Evolutionary conservation across 257 asterid species (phyloP).

Genomic region (Nyctanthes arbortristis): DNA sequence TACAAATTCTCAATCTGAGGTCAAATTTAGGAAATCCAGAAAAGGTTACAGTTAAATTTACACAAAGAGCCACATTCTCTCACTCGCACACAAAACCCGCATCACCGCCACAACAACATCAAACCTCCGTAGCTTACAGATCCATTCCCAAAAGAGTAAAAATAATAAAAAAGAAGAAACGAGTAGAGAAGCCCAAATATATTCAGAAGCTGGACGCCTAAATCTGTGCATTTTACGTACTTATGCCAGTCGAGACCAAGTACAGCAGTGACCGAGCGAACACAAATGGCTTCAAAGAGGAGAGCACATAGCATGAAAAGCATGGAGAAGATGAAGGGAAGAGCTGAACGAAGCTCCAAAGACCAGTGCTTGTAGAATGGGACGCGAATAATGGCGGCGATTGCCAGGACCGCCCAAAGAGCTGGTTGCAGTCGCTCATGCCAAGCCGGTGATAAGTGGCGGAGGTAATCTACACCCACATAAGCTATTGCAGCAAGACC

Average conservation of each 20-base stretch:
- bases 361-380: conserved; percentile 86
- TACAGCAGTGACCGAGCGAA: conserved; percentile 95
- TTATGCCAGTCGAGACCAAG: conserved; percentile 96
- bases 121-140: conserved; percentile 8
- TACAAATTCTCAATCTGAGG: conserved; percentile 23
- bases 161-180: neutral
- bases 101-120: conserved; percentile 16
- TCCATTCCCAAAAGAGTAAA: conserved; percentile 1
- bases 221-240: conserved; percentile 40
- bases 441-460: conserved; percentile 86
- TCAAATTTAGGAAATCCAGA: conserved; percentile 23
- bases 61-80: neutral
- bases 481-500: conserved; percentile 85
- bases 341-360: conserved; percentile 75
- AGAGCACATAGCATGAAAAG: conserved; percentile 78
- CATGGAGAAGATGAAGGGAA: conserved; percentile 74
- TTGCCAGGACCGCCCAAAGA: conserved; percentile 67
- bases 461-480: conserved; percentile 77
- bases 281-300: conserved; percentile 75
- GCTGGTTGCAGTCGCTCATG: conserved; percentile 82
- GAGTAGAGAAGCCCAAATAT: neutral
- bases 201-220: neutral
- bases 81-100: conserved; percentile 52
- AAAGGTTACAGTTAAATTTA: conserved; percentile 22
- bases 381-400: conserved; percentile 69